Percentiles rank a stretch among this genome's conserved stretches.
These are phyloP conservation scores for Yarrowia osloensis DNA, from an alignment of 805 yeast species.

Conservation along the genomic window DNA sequence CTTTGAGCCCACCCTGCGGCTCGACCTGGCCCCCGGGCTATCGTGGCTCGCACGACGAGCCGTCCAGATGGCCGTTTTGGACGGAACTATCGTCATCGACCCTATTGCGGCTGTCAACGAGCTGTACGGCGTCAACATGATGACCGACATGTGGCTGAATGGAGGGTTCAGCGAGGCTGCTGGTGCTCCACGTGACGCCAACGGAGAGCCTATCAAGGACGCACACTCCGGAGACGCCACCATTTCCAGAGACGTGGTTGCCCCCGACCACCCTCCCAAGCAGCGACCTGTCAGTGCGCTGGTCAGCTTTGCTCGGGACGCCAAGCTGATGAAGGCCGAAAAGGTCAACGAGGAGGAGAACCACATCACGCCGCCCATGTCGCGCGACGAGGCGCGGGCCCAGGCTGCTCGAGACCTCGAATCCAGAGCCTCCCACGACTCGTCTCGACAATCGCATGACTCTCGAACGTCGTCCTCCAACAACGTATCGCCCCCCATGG, in stretches of 20 bases:
- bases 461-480: constrained; percentile 1
- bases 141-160: constrained; percentile 28
- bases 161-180: constrained; percentile 26
- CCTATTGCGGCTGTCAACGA: constrained; percentile 86
- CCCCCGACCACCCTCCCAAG: constrained; percentile 5
- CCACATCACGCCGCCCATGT: constrained; percentile 15
- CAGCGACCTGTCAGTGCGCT: constrained; percentile 17
- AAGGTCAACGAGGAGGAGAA: constrained; percentile 14
- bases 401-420: constrained; percentile 23
- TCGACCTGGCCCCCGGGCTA: constrained; percentile 65
- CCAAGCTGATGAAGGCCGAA: constrained; percentile 3
- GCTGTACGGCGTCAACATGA: constrained; percentile 36
- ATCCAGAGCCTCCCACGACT: not conserved
- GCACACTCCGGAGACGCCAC: constrained; percentile 13
- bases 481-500: constrained; percentile 61
- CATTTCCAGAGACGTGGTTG: constrained; percentile 7
- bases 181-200: constrained; percentile 23
- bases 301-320: constrained; percentile 20
- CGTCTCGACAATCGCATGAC: constrained; percentile 5
- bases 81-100: constrained; percentile 78
- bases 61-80: constrained; percentile 67
- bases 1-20: constrained; percentile 67
- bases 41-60: constrained; percentile 63
- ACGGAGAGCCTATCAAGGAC: constrained; percentile 18
- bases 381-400: constrained; percentile 1